Conservation (phyloP, 2,329 filamentous ascomycete species). For the Penicillium sp. region DNA sequence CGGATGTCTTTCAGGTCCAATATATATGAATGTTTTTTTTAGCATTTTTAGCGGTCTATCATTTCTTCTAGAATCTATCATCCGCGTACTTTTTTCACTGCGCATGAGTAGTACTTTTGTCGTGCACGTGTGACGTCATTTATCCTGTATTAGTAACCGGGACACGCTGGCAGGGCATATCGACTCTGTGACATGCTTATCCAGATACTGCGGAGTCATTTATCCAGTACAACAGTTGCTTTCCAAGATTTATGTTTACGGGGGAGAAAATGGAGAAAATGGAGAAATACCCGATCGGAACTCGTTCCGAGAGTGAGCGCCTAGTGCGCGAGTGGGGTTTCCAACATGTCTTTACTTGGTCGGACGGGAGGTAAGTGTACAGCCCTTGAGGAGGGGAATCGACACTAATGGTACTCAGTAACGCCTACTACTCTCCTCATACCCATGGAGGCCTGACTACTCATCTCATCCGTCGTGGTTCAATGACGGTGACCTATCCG, state of each 20-base stretch:
- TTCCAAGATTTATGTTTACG: neutral
- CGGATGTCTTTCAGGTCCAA: neutral
- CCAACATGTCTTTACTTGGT: slow-evolving; percentile 62
- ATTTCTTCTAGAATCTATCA: neutral
- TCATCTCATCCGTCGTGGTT: slow-evolving; percentile 59
- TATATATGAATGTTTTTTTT: neutral
- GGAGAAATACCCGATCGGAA: slow-evolving; percentile 34
- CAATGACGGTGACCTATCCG: slow-evolving; percentile 60
- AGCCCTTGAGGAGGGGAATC: neutral
- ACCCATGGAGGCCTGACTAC: slow-evolving; percentile 58
- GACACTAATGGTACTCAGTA: slow-evolving; percentile 37
- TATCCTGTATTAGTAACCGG: neutral
- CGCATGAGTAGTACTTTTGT: neutral
- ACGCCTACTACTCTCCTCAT: slow-evolving; percentile 62
- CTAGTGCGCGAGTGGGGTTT: slow-evolving; percentile 62
- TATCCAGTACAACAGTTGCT: too few species aligned
- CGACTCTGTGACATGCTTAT: neutral
- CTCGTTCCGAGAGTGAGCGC: slow-evolving; percentile 51
- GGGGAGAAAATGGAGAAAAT: too few species aligned
- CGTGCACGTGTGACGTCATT: neutral
- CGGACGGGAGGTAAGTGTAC: slow-evolving; percentile 53
- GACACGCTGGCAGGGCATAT: neutral
- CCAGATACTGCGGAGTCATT: too few species aligned
- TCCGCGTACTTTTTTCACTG: neutral
- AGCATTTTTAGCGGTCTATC: neutral